phyloP scores from a whole-genome alignment of 345 rosid genomes.

The Erucastrum elatum region DNA sequence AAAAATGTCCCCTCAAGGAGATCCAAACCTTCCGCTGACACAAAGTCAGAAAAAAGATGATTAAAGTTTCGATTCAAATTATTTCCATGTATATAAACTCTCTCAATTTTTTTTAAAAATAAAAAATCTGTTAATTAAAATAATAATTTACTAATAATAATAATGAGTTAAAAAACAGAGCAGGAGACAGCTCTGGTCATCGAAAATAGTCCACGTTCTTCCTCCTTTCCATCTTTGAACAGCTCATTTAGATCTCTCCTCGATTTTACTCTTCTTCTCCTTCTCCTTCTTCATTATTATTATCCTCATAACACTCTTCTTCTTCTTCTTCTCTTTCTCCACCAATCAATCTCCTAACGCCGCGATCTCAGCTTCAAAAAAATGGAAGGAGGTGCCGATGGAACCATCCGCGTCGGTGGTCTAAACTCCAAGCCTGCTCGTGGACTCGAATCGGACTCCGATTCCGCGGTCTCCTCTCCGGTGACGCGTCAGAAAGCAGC shows the following conservation, averaged over 20 bases:
- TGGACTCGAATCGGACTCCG: constrained; percentile 57
- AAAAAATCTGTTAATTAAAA: background rate
- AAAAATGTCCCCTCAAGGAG: constrained; percentile 7
- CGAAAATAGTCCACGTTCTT: constrained; percentile 37
- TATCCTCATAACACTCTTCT: background rate
- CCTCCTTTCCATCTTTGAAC: constrained; percentile 22
- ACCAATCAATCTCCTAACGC: background rate
- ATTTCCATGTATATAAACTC: background rate
- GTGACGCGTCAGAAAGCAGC: constrained; percentile 96
- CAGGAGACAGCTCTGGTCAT: constrained; percentile 35
- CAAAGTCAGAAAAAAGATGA: background rate
- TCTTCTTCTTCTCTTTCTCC: background rate
- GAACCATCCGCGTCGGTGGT: constrained; percentile 73
- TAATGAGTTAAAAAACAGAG: background rate
- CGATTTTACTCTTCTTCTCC: constrained; percentile 4
- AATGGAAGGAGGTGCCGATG: constrained; percentile 94
- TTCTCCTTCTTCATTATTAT: background rate
- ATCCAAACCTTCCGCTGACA: constrained; percentile 38
- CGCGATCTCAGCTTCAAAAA: background rate
- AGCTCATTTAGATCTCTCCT: constrained; percentile 27
- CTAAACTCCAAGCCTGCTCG: constrained; percentile 63
- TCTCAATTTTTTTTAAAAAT: background rate
- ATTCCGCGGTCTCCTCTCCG: constrained; percentile 86
- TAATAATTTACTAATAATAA: background rate
- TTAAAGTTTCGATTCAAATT: background rate